These are phyloP conservation scores for Teunomyces panamensis DNA, from an alignment of 805 yeast genomes.

Conservation along the genomic window DNA sequence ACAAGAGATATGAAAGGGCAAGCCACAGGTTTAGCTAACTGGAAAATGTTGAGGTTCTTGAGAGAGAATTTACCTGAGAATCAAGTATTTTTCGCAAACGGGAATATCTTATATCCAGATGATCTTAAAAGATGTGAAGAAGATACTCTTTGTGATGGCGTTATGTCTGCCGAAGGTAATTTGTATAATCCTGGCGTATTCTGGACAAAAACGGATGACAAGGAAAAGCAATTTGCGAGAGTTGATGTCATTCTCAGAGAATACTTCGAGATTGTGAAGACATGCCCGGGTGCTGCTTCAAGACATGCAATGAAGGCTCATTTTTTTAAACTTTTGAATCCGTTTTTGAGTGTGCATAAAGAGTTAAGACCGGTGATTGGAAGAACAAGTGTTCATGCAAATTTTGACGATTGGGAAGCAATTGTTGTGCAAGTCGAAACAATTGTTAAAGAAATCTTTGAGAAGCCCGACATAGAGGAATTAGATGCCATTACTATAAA, in stretches of 20 bases:
- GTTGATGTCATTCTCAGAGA: conserved; percentile 82
- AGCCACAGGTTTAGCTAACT: conserved; percentile 91
- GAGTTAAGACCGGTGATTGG: conserved; percentile 79
- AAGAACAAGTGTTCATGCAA: conserved; percentile 37
- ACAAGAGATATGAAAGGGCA: conserved; percentile 98
- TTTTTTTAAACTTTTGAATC: conserved; percentile 79
- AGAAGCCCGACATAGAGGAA: conserved; percentile 48
- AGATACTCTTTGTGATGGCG: conserved; percentile 74
- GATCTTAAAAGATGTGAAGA: conserved; percentile 71
- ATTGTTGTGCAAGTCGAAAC: conserved; percentile 65
- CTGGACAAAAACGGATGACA: conserved; percentile 49
- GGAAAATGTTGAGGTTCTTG: conserved; percentile 73
- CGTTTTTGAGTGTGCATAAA: conserved; percentile 73
- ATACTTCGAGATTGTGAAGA: conserved; percentile 78
- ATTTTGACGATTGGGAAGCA: conserved; percentile 42
- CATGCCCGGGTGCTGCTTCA: conserved; percentile 66
- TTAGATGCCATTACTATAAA: conserved; percentile 58
- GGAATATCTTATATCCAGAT: conserved; percentile 87
- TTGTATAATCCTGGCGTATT: conserved; percentile 92
- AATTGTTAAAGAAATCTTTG: conserved; percentile 56
- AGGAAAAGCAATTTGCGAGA: conserved; percentile 73
- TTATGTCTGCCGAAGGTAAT: conserved; percentile 97
- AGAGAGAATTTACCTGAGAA: conserved; percentile 74
- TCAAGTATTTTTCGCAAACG: conserved; percentile 91
- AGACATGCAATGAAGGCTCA: conserved; percentile 86